Percentiles rank a stretch among this genome's conserved stretches.
These are phyloP conservation scores for Saccharomyces hybrid DNA, from an alignment of 1,139 yeast genomes.

Conservation along the genomic window DNA sequence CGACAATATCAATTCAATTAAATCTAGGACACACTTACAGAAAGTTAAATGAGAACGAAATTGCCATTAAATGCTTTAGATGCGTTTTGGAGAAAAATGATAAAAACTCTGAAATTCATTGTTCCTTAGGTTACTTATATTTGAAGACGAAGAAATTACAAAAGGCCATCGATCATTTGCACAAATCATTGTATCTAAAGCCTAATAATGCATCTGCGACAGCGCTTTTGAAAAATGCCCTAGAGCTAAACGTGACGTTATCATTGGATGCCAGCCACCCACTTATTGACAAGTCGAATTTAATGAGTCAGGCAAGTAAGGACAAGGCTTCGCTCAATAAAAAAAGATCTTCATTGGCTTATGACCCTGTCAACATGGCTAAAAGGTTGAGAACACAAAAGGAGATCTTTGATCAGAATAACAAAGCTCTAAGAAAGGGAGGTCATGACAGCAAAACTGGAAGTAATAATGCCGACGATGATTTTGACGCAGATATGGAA, in stretches of 20 bases:
- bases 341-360: slow-evolving; percentile 14
- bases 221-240: slow-evolving; percentile 73
- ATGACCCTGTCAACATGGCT: slow-evolving; percentile 8
- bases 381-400: slow-evolving; percentile 11
- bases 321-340: slow-evolving; percentile 9
- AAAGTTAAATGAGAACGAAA: slow-evolving; percentile 51
- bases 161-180: slow-evolving; percentile 70
- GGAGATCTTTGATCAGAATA: slow-evolving; percentile 3
- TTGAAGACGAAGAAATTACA: slow-evolving; percentile 58
- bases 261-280: slow-evolving; percentile 29
- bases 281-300: slow-evolving; percentile 17
- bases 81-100: slow-evolving; percentile 66
- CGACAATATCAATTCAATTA: slow-evolving; percentile 81
- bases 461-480: slow-evolving; percentile 1
- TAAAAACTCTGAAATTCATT: slow-evolving; percentile 64
- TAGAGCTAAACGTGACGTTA: slow-evolving; percentile 50
- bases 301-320: not conserved
- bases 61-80: slow-evolving; percentile 68
- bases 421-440: not conserved
- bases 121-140: slow-evolving; percentile 80
- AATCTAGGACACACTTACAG: slow-evolving; percentile 91
- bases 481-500: slow-evolving; percentile 14
- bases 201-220: slow-evolving; percentile 82
- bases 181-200: slow-evolving; percentile 69
- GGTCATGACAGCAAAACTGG: not conserved